Base-by-base conservation (phyloP, 768 basidiomycete genomes). In the Termitomyces sp. region DNA sequence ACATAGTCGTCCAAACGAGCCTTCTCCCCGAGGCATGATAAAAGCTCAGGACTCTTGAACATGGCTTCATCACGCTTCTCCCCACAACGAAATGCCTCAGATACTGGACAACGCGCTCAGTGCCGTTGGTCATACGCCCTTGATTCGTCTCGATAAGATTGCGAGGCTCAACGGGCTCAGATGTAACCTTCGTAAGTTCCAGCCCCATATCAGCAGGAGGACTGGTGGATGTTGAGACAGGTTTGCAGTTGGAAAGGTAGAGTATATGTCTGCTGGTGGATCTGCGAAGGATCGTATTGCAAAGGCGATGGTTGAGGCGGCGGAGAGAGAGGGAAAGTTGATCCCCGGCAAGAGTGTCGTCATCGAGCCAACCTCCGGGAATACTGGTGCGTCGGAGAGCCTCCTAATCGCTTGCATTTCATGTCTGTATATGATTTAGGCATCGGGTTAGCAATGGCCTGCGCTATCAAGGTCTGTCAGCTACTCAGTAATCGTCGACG, bases 271-370 rank as follows among this genome's bases (percentile, higher is more conserved):
- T 19, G 87, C 85, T 1, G 97, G 96, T 10, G 96, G 96, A 2
- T 94, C 90, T 2, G 89, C 98, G 57, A 99, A 99, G 74, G 96
- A 98, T 68, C 78, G 95, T 57, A 96, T 98, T 53, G 95, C 94
- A 26, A 95, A 93, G 70, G 85, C 92, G 11, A 99, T 99, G 96
- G 84, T 98, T 1, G 87, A 94, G 61, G 82, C 87, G n/a, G 97
- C 96, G 6, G 97, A 99, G 76, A 77, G 78, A 53, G 86, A 92
- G 35, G 95, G 94, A 35, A 84, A 76, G 50, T 82, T 99, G 40
- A 78, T 91, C 37, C 90, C 91, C 1, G 94, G 94, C 0, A 78
- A 91, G 71, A 93, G 90, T 62, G 84, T 95, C 51, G 85, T 98
- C 55, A 95, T 99, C 58, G 97, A 99, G 69, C 93, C 97, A 0